Evolutionary conservation across 768 basidiomycete genomes (phyloP), one percentile per base, ranked within the genome.

Genomic region (Scleroderma citrinum): DNA sequence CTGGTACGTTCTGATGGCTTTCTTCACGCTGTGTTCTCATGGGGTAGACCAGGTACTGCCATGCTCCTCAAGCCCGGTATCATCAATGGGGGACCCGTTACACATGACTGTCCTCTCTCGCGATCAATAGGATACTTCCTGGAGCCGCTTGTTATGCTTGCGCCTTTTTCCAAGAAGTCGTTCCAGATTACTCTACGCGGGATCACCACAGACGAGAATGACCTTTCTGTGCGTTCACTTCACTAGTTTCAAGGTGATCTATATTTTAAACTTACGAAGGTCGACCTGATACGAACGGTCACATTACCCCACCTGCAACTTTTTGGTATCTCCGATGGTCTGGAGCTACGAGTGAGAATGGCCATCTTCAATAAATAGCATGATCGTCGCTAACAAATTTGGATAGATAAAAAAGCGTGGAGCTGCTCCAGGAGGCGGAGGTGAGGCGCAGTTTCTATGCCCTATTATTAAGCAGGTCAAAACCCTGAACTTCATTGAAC

Each of bases 341-440:
- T 98, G 14, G 96, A 99, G 65, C 68, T 99, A 20, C 76, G 88
- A 62, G 92, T 91, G 62, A 46, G 76, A 63, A 1, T 29, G 7
- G 16, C 44, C 43, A 16, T 8, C 14, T 32, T 32, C 26, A 13
- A 12, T 20, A 23, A 13, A 12, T 20, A 23, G 26, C 17, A 13
- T 37, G 36, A 14, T n/a, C 13, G 34, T 48, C 39, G 40, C 44
- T 21, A 17, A 46, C 26, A 20, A 11, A 24, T 6, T 31, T 21
- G 14, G 12, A n/a, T 50, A 93, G 87, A 96, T 99, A 49, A 94
- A 87, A 66, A 95, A 87, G 61, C 82, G 96, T n/a, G 96, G 96
- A 2, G 81, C 92, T 19, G 75, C 87, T 31, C 96, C 96, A 3
- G 74, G 76, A 21, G 96, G 96, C 14, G 96, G 96, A 5, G 96